Base-by-base conservation (phyloP, 805 yeast genomes). In the Candida caryicola region DNA sequence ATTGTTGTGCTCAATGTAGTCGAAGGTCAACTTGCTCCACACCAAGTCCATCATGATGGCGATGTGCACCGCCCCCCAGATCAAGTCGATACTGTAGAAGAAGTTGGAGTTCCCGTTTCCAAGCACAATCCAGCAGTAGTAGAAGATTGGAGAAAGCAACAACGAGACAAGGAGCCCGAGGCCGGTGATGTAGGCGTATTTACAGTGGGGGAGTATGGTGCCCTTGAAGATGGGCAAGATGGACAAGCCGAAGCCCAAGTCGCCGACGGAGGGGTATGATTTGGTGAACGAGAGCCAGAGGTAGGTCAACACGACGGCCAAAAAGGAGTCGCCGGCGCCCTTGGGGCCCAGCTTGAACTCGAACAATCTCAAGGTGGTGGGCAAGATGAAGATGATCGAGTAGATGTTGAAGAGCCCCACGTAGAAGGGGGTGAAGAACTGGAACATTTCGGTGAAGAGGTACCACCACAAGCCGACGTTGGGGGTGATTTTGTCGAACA, bases 381-480 rank as follows among this genome's bases (percentile, higher is more conserved):
- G 98, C 2, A 85, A 43, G 3, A 82, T 70, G 57, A 85, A 85
- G 2, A 82, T 64, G 14, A 79, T 67, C 12, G 80, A 62, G 61
- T 81, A 88, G 32, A 90, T 53, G 52, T 89, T 90, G 77, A 90
- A 93, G 15, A 89, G 82, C 8, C 88, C 81, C 28, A 82, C 65
- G 69, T 85, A 93, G 54, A 93, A 89, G 15, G 86, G 80, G 19
- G 82, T 74, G 71, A 91, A 93, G 55, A 81, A 85, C 39, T 84
- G 93, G 63, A 93, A 93, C 79, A 93, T 85, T 61, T 93, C 99
- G 29, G 91, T 85, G 69, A 93, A 93, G 52, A 90, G 81, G 66
- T 93, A 93, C 99, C 99, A 93, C 99, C 99, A 93, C 15, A 93
- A 68, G 0, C 99, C 99, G 47, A 93, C 60, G 61, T 93, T 93